These are phyloP conservation scores for Aspergillus taichungensis DNA, from an alignment of 495 filamentous ascomycete species.

Conservation along the genomic window DNA sequence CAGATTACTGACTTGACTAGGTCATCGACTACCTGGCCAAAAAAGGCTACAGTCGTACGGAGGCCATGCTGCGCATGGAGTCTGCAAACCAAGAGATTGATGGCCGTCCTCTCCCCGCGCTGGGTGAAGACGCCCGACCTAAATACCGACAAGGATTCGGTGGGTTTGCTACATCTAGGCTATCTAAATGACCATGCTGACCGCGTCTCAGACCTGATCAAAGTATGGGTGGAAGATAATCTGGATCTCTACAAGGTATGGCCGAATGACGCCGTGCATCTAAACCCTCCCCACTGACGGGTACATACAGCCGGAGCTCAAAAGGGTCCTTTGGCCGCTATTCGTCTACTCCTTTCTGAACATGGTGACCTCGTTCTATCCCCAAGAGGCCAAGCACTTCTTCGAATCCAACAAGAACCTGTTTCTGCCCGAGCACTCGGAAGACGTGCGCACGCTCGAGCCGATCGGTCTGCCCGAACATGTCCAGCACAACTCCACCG, in stretches of 20 bases:
- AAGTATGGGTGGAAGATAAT: conserved; percentile 76
- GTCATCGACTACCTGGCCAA: conserved; percentile 95
- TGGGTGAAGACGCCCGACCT: conserved; percentile 60
- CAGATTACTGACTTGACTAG: conserved; percentile 30
- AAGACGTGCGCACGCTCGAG: conserved; percentile 62
- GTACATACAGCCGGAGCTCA: conserved; percentile 62
- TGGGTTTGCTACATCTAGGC: conserved; percentile 19
- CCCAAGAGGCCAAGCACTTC: conserved; percentile 61
- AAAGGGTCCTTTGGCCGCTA: conserved; percentile 78
- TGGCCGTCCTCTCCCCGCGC: conserved; percentile 55
- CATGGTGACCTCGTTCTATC: conserved; percentile 64
- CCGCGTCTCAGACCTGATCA: conserved; percentile 47
- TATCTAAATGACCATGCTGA: conserved; percentile 6
- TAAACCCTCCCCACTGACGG: conserved; percentile 4
- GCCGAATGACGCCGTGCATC: not conserved
- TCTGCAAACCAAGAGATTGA: conserved; percentile 73
- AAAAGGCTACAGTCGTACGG: conserved; percentile 88
- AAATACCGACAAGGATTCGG: conserved; percentile 70
- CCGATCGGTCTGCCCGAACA: conserved; percentile 68
- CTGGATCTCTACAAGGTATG: conserved; percentile 86
- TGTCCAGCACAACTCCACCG: conserved; percentile 57
- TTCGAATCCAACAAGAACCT: conserved; percentile 55
- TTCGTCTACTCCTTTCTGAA: conserved; percentile 90
- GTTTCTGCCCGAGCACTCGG: conserved; percentile 66
- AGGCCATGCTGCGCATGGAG: conserved; percentile 86